These are phyloP conservation scores for Iris macrosiphon DNA, from an alignment of 106 monocot species.

Conservation along the genomic window DNA sequence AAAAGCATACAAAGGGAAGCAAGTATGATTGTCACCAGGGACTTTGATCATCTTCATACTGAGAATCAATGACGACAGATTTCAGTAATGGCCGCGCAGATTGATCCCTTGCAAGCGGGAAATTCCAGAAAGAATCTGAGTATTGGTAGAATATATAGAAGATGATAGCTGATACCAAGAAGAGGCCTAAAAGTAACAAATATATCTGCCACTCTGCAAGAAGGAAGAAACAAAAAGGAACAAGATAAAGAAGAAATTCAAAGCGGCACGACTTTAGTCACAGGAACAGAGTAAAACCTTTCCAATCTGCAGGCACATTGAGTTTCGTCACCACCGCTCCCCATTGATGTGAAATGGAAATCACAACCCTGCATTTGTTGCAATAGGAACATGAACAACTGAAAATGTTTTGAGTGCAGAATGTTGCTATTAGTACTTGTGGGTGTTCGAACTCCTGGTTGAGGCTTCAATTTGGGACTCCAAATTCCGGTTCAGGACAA, in stretches of 20 bases:
- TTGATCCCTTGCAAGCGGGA: conserved; percentile 33
- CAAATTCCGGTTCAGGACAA: no score
- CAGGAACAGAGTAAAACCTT: conserved; percentile 34
- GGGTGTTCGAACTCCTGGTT: background rate
- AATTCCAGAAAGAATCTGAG: conserved; percentile 66
- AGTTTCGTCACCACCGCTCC: conserved; percentile 67
- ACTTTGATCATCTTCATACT: conserved; percentile 50
- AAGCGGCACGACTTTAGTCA: no score
- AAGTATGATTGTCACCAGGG: conserved; percentile 35
- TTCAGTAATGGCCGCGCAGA: conserved; percentile 16
- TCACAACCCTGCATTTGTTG: conserved; percentile 53
- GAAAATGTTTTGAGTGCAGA: background rate
- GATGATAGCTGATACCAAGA: conserved; percentile 38
- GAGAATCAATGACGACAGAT: conserved; percentile 14
- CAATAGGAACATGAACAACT: no score
- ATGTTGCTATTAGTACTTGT: background rate
- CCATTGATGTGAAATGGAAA: conserved; percentile 76
- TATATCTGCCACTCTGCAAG: conserved; percentile 71
- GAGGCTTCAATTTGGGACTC: background rate
- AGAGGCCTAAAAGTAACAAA: conserved; percentile 48
- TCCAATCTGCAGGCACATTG: conserved; percentile 88
- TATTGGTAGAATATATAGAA: conserved; percentile 49
- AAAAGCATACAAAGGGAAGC: no score
- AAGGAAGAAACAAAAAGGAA: background rate
- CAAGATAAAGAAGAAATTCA: background rate